Base-by-base conservation (phyloP, 2,329 filamentous ascomycete genomes). In the Arthrobotrys sinensis region DNA sequence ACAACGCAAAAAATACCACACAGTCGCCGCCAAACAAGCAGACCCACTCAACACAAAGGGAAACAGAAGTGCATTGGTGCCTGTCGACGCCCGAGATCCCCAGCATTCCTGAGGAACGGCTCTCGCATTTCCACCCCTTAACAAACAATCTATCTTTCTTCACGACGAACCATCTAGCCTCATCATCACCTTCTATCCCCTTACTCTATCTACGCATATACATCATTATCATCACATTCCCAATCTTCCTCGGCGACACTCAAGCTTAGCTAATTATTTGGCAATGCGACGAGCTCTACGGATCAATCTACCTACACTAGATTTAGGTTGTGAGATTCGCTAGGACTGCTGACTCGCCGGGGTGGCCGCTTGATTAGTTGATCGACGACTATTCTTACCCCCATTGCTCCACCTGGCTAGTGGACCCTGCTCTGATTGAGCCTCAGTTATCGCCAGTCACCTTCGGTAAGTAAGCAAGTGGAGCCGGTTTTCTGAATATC, bases 1-100 rank as follows among this genome's bases (percentile, higher is more conserved):
- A 21, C 69, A 73, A 73, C 69, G 14, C 62, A 50, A 34, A 72
- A 73, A 73, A 73, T 73, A 48, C 69, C 48, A 73, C 69, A 73
- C n/a, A 3, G 10, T 10, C 5, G 7, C 21, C n/a, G 19, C 45
- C 55, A 72, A 64, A 70, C 12, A 32, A 28, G 57, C 55, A 72
- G 48, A 60, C 52, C 57, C 46, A 55, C 55, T 60, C 67, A 71
- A 71, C 67, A 43, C 67, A 57, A 53, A 32, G 8, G 8, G 40
- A 53, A 63, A 52, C 67, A 67, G 32, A 52, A 67, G 36, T 34
- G 64, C 64, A 67, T 2, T 24, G 21, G 16, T 21, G 46, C 40
- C 14, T 24, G 57, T 63, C 40, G 38, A 60, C 53, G 38, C 16
- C 36, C 24, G 14, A 24, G 21, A 60, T 28, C 14, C 19, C 12